Conservation (phyloP, 169 alveolate species). For the Eimeria brunetti region DNA sequence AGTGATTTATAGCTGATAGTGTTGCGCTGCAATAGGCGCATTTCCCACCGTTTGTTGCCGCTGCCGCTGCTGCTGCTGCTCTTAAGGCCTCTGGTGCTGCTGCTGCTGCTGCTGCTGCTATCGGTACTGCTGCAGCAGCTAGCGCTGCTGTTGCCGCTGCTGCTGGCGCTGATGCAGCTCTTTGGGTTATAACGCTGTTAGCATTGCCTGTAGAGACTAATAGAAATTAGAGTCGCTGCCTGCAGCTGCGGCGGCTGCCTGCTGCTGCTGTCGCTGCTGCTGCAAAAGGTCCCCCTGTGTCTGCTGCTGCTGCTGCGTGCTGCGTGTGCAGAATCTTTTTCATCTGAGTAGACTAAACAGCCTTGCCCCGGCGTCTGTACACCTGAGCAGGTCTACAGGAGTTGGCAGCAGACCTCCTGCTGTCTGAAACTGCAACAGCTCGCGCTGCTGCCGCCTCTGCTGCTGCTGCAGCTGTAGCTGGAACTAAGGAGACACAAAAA, state of each 20-base stretch:
- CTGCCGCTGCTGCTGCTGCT: not conserved
- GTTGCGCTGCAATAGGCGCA: constrained; percentile 44
- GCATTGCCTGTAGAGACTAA: not conserved
- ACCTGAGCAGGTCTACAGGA: not conserved
- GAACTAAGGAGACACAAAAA: not conserved
- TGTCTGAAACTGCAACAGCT: constrained; percentile 19
- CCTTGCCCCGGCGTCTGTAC: not conserved
- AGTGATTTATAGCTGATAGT: not conserved
- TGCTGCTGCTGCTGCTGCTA: constrained; percentile 20
- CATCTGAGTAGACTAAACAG: not conserved
- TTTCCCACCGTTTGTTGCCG: constrained; percentile 33
- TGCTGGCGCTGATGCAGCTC: constrained; percentile 39
- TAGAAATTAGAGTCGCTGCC: not conserved
- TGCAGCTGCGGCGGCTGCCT: constrained; percentile 1
- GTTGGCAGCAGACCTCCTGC: constrained; percentile 1
- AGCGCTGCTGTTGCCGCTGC: not conserved
- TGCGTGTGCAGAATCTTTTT: not conserved
- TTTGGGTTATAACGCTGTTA: not conserved
- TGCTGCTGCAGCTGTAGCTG: constrained; percentile 28
- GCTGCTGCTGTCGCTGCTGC: not conserved
- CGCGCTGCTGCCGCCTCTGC: constrained; percentile 14
- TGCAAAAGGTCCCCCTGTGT: not conserved
- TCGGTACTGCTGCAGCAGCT: not conserved
- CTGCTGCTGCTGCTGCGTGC: constrained; percentile 22
- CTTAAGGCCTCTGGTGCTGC: too few species aligned